Percentiles rank a stretch among this genome's conserved stretches.
Conservation (phyloP, 192 early-diverging fungal genomes). For the Pilobolus umbonatus region DNA sequence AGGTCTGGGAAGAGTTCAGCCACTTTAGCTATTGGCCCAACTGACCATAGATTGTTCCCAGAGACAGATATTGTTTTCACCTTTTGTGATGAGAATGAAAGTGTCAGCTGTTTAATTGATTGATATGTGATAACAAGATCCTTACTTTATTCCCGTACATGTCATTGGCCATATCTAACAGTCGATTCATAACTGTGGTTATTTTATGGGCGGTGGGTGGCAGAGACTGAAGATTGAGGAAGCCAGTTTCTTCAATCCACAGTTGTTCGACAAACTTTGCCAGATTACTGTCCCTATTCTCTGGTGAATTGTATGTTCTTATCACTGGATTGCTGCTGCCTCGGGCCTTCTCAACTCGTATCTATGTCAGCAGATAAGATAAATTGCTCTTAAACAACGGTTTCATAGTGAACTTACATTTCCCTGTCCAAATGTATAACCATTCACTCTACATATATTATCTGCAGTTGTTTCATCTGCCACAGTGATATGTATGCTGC, state of each 20-base stretch:
- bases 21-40: conserved; percentile 25
- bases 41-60: conserved; percentile 27
- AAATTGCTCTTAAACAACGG: no score
- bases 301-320: no score
- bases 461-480: conserved; percentile 12
- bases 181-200: neutral
- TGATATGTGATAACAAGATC: neutral
- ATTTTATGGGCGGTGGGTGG: conserved; percentile 10
- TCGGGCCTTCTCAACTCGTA: neutral
- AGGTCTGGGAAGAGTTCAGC: conserved; percentile 36
- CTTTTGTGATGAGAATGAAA: conserved; percentile 15
- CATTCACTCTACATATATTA: conserved; percentile 2
- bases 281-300: no score
- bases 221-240: conserved; percentile 24
- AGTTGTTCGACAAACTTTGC: conserved; percentile 20
- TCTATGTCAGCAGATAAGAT: neutral
- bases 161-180: conserved; percentile 8
- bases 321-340: neutral
- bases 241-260: conserved; percentile 10
- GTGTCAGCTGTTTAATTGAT: neutral
- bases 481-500: conserved; percentile 2
- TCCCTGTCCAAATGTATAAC: conserved; percentile 1
- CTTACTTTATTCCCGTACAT: conserved; percentile 1
- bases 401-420: no score
- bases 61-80: conserved; percentile 37